A percentile compares a stretch with the other conserved stretches of the same genome.
phyloP scores from a whole-genome alignment of 208 protist genomes.

The Histomonas meleagridis region DNA sequence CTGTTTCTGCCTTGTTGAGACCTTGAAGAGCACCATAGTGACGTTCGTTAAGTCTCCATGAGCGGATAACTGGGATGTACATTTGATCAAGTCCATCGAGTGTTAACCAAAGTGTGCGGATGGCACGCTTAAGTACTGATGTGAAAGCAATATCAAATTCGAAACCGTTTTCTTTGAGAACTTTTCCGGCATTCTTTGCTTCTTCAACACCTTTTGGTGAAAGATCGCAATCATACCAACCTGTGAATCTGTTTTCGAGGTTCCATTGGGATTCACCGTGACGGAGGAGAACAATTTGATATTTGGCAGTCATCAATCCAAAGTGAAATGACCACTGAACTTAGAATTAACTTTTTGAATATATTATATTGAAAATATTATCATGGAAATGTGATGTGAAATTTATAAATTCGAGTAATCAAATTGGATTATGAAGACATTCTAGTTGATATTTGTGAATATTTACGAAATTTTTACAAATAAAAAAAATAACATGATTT shows the following conservation, averaged over 20 bases:
- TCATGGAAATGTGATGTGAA: too few relatives aligned
- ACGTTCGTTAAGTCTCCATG: conserved; percentile 62
- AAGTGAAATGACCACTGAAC: too few relatives aligned
- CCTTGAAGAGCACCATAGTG: conserved; percentile 61
- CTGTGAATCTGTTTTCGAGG: conserved; percentile 41
- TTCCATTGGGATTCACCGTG: conserved; percentile 42
- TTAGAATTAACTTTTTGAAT: too few relatives aligned
- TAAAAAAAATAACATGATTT: too few relatives aligned
- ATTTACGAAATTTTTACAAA: too few relatives aligned
- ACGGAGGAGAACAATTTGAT: conserved; percentile 34
- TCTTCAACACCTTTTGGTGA: conserved; percentile 40
- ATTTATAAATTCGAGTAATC: too few relatives aligned
- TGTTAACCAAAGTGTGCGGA: conserved; percentile 51
- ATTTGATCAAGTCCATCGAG: conserved; percentile 51
- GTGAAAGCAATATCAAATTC: conserved; percentile 61
- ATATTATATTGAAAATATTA: too few relatives aligned
- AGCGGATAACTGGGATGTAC: conserved; percentile 52
- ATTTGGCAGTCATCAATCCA: conserved; percentile 3
- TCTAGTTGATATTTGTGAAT: too few relatives aligned
- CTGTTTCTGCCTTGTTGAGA: conserved; percentile 61
- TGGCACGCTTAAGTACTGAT: conserved; percentile 58
- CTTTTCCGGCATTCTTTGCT: conserved; percentile 39
- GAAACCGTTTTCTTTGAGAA: conserved; percentile 44
- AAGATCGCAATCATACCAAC: conserved; percentile 42
- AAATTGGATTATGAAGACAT: too few relatives aligned